phyloP scores from a whole-genome alignment of 2,329 filamentous ascomycete species.

The Stachybotrys echinatus region DNA sequence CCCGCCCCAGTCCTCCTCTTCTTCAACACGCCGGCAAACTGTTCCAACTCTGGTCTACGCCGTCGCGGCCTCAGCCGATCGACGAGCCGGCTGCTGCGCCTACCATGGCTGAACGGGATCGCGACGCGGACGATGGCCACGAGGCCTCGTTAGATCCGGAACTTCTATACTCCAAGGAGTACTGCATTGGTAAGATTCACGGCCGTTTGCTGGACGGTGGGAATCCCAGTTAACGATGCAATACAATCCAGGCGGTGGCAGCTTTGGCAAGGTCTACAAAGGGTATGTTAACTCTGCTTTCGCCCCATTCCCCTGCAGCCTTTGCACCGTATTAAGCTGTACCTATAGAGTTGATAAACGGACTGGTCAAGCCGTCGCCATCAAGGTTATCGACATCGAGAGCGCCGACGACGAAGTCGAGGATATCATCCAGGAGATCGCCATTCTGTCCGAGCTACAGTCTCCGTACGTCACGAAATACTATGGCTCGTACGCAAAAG shows the following conservation, averaged over 20 bases:
- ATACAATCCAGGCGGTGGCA: constrained; percentile 69
- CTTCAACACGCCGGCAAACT: background rate
- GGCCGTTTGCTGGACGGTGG: background rate
- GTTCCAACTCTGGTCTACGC: constrained; percentile 1
- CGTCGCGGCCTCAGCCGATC: background rate
- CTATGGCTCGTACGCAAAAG: constrained; percentile 93
- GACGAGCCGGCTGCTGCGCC: constrained; percentile 1
- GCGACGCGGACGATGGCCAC: constrained; percentile 40
- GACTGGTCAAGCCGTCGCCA: constrained; percentile 88
- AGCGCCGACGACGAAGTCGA: constrained; percentile 99
- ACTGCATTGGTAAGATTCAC: constrained; percentile 71
- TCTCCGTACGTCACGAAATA: constrained; percentile 97
- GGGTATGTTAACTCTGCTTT: constrained; percentile 50
- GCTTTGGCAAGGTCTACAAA: constrained; percentile 98
- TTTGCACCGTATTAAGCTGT: too few species aligned
- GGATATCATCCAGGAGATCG: constrained; percentile 98
- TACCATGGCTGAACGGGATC: constrained; percentile 43
- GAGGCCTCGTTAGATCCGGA: constrained; percentile 68
- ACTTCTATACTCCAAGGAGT: constrained; percentile 87
- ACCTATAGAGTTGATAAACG: constrained; percentile 77
- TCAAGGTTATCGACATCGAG: constrained; percentile 98
- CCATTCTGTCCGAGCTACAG: constrained; percentile 91
- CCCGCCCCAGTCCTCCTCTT: too few species aligned
- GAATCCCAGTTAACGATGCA: constrained; percentile 9
- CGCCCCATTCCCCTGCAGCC: background rate